A percentile compares a stretch with the other conserved stretches of the same genome.
These are phyloP conservation scores for Monilinia polystroma DNA, from an alignment of 2,329 filamentous ascomycete genomes.

Conservation along the genomic window DNA sequence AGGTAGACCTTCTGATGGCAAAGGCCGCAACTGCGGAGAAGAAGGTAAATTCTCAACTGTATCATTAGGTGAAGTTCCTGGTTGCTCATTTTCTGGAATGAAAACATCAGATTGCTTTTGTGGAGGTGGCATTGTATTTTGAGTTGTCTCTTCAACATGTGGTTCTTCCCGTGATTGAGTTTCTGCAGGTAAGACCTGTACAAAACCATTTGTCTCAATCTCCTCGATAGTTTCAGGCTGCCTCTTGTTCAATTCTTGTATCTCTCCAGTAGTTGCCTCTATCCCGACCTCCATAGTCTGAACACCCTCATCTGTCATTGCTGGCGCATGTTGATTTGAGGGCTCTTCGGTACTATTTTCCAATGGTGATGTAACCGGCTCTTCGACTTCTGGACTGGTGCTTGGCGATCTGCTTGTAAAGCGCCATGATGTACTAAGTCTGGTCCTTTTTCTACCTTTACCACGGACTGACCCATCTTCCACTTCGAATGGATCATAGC, in stretches of 20 bases:
- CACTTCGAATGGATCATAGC: constrained; percentile 64
- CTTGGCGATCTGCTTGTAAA: constrained; percentile 71
- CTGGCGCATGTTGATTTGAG: constrained; percentile 29
- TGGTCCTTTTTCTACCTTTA: constrained; percentile 66
- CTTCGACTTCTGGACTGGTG: constrained; percentile 49
- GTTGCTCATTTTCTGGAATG: background rate
- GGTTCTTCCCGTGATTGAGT: background rate
- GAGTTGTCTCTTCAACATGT: background rate
- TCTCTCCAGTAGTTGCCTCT: constrained; percentile 25
- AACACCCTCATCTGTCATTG: constrained; percentile 44
- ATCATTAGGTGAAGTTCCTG: background rate
- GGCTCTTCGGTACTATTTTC: constrained; percentile 26
- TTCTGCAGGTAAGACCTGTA: background rate
- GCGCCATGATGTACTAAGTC: constrained; percentile 69
- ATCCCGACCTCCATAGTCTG: constrained; percentile 44
- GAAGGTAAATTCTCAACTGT: constrained; percentile 26
- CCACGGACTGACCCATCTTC: constrained; percentile 62
- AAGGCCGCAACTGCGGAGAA: constrained; percentile 32
- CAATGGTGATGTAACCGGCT: constrained; percentile 22
- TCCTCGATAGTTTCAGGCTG: background rate
- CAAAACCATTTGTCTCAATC: background rate
- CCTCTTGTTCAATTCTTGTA: background rate
- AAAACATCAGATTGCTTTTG: background rate
- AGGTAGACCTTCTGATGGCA: constrained; percentile 36
- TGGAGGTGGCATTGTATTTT: constrained; percentile 13